These are phyloP conservation scores for Amylocystis lapponica DNA, from an alignment of 768 basidiomycete genomes.

Conservation along the genomic window DNA sequence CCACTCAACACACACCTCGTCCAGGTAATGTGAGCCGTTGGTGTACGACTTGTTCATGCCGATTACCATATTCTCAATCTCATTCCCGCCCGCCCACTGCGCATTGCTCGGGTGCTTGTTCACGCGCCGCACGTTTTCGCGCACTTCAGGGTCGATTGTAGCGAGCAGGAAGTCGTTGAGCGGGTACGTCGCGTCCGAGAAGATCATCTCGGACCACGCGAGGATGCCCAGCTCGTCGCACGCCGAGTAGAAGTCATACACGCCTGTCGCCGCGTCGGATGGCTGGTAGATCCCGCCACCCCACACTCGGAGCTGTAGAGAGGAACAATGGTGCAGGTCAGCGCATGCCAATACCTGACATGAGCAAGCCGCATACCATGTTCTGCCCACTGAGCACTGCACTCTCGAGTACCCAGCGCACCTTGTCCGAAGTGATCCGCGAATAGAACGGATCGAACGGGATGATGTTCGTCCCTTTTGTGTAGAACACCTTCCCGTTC, in stretches of 20 bases:
- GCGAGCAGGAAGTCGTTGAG: slow-evolving; percentile 49
- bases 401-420: slow-evolving; percentile 52
- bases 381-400: slow-evolving; percentile 51
- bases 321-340: not conserved
- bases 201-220: slow-evolving; percentile 58
- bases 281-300: slow-evolving; percentile 42
- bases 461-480: slow-evolving; percentile 51
- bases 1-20: slow-evolving; percentile 39
- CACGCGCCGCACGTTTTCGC: slow-evolving; percentile 49
- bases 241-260: slow-evolving; percentile 50
- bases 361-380: slow-evolving; percentile 36
- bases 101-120: slow-evolving; percentile 52
- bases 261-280: slow-evolving; percentile 32
- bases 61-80: slow-evolving; percentile 50
- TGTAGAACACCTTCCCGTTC: slow-evolving; percentile 52
- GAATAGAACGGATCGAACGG: slow-evolving; percentile 59
- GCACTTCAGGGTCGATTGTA: slow-evolving; percentile 47
- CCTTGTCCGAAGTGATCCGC: slow-evolving; percentile 41
- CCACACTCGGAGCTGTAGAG: slow-evolving; percentile 47
- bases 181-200: slow-evolving; percentile 51
- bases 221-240: slow-evolving; percentile 59
- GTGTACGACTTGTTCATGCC: slow-evolving; percentile 27
- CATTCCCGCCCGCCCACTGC: slow-evolving; percentile 59
- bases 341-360: no score
- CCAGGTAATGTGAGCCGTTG: slow-evolving; percentile 43